Evolutionary conservation across 306 rosid genomes (phyloP), one percentile per base, ranked within the genome.

Genomic region (Castanopsis chinensis): DNA sequence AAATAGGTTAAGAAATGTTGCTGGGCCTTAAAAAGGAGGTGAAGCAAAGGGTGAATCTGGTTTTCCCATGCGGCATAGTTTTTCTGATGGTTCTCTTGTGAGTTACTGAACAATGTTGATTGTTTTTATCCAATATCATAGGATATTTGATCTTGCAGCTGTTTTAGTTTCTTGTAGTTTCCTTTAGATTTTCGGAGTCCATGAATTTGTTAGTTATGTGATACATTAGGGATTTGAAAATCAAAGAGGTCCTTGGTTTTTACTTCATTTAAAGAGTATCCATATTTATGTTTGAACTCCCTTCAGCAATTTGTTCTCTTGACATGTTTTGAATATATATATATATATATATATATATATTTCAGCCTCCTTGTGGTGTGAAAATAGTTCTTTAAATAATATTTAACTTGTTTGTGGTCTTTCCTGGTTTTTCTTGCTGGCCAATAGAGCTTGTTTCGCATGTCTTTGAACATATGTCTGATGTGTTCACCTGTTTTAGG

Each of bases 41-140:
- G 88, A 80, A 71, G 27, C 60, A 58, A 54, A 56, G n/a, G 85
- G 88, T 54, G 89, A 86, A 71, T 71, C 87, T 37, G 85, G 83
- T 79, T 73, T 79, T 69, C 83, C 86, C 17, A 81, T 88, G 85
- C 81, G 86, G 37, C 91, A 88, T 18, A 88, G 91, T 78, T 86
- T 85, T 83, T 88, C 91, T 33, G 91, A 85, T 83, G 89, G 89
- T 81, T 88, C 89, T 58, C 84, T 88, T 74, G 91, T 88, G 78
- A 81, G 89, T 45, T 61, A 60, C 53, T 81, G 58, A 2, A 55
- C 54, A 30, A 55, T 71, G 11, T 21, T 65, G 61, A 33, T 55
- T 20, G 59, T 58, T 63, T 74, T 81, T 74, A 45, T 30, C 75
- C 74, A 58, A 73, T 76, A 49, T 70, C 72, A 78, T 55, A 3